These are phyloP conservation scores for Suhomyces faveliae DNA, from an alignment of 805 yeast species.

Conservation along the genomic window DNA sequence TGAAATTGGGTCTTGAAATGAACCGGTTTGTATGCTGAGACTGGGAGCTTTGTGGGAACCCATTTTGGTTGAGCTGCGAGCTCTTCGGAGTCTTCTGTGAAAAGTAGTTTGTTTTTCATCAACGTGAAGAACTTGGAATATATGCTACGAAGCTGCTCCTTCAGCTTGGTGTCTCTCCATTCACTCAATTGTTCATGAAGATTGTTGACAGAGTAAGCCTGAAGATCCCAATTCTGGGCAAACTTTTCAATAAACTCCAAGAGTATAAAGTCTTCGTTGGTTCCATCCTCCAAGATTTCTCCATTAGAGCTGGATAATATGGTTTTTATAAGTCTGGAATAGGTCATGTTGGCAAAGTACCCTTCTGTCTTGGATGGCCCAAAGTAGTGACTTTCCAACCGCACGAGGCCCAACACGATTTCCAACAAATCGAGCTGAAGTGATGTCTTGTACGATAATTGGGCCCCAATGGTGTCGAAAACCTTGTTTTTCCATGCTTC, in stretches of 20 bases:
- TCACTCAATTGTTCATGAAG: constrained; percentile 27
- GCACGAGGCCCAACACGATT: constrained; percentile 52
- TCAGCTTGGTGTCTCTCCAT: constrained; percentile 16
- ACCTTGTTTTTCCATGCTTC: constrained; percentile 49
- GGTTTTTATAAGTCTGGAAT: constrained; percentile 39
- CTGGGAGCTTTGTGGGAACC: constrained; percentile 36
- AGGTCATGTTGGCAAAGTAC: constrained; percentile 60
- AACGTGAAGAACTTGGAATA: constrained; percentile 43
- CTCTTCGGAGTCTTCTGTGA: constrained; percentile 24
- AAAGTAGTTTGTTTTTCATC: constrained; percentile 28
- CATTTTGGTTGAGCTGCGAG: constrained; percentile 15
- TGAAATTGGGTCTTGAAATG: constrained; percentile 68
- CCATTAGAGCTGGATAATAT: constrained; percentile 32
- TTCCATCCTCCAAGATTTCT: constrained; percentile 44
- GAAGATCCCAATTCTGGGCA: constrained; percentile 67
- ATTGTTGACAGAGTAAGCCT: constrained; percentile 66
- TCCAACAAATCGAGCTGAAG: constrained; percentile 56
- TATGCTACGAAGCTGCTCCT: constrained; percentile 17
- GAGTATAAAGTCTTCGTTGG: constrained; percentile 47
- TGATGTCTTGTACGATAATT: constrained; percentile 45
- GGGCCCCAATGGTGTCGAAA: constrained; percentile 38
- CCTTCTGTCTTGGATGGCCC: constrained; percentile 50
- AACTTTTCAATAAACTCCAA: constrained; percentile 58
- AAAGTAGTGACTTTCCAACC: constrained; percentile 53
- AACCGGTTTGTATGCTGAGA: constrained; percentile 34